phyloP scores from a whole-genome alignment of 331 rosid genomes.

The Acacia concinna region DNA sequence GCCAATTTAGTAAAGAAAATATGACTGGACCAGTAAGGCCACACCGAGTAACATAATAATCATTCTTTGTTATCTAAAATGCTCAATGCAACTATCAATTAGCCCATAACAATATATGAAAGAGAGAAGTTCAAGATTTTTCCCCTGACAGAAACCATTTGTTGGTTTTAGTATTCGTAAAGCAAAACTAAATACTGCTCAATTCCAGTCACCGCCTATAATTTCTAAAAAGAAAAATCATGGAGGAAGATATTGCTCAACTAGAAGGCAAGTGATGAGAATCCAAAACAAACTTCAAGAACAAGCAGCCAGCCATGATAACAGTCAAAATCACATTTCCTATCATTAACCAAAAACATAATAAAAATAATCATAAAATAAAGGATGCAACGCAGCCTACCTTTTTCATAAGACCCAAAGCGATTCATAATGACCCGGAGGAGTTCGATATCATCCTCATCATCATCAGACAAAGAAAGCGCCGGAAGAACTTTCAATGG shows the following conservation, averaged over 20 bases:
- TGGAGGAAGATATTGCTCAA: not conserved
- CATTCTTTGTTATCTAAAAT: not conserved
- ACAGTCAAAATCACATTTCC: not conserved
- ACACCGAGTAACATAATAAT: not conserved
- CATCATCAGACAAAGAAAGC: conserved; percentile 47
- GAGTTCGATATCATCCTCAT: conserved; percentile 68
- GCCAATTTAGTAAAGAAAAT: not conserved
- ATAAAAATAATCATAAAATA: not conserved
- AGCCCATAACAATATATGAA: not conserved
- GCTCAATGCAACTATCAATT: conserved; percentile 2
- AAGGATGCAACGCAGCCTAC: conserved; percentile 32
- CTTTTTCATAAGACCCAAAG: conserved; percentile 49
- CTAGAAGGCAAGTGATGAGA: not conserved
- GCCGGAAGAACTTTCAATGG: conserved; percentile 35
- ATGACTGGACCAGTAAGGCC: not conserved
- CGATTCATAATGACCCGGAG: conserved; percentile 61
- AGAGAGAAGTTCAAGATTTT: not conserved
- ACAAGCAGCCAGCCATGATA: not conserved
- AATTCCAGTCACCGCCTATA: conserved; percentile 3
- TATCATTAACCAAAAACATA: not conserved
- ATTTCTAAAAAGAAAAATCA: not conserved
- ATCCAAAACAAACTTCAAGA: not conserved
- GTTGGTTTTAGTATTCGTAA: not conserved
- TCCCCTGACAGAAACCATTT: not conserved
- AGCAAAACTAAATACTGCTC: conserved; percentile 1